Evolutionary conservation across 768 basidiomycete species (phyloP), one percentile per base, ranked within the genome.

Genomic region (Gloeophyllum trabeum): DNA sequence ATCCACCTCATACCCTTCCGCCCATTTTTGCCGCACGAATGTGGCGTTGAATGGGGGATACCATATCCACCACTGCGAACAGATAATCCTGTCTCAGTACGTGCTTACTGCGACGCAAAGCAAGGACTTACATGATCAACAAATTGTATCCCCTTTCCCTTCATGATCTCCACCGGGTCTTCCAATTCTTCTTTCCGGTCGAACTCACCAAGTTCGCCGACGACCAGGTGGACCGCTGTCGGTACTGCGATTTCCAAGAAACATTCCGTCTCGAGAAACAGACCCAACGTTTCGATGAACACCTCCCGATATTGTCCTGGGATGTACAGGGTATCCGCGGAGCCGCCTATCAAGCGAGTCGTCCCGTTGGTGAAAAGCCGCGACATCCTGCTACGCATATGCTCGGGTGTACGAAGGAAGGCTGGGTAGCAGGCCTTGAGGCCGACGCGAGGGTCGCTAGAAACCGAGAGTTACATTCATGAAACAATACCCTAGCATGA

Each of bases 221-320:
- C 51, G 10, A 66, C 64, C 2, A 72, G 51, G 45, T 73, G 71
- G 2, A 70, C 49, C 1, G 61, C 53, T 24, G 70, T 71, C 1
- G 71, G 71, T 0, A 61, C 55, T 12, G 67, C 71, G 20, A 72
- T 73, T 48, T 73, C 70, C 23, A 70, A 48, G 55, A 73, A 73
- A 47, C 69, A 71, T 24, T 63, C 38, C 6, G 70, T 72, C 47
- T 67, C 62, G 18, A 73, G 58, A 53, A 73, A 73, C 14, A 61
- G 48, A 0, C 55, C 64, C 7, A 71, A 53, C 6, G 61, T 54
- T 13, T 67, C 61, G 60, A 70, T 62, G 54, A 72, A 66, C 5
- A 49, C 43, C 10, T 42, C 42, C 25, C 62, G 61, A 42, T 67
- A 64, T 2, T 60, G 58, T 10, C 64, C 64, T 4, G 71, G 71